These are phyloP conservation scores for Verticillium isaacii DNA, from an alignment of 2,329 filamentous ascomycete genomes.

Conservation along the genomic window DNA sequence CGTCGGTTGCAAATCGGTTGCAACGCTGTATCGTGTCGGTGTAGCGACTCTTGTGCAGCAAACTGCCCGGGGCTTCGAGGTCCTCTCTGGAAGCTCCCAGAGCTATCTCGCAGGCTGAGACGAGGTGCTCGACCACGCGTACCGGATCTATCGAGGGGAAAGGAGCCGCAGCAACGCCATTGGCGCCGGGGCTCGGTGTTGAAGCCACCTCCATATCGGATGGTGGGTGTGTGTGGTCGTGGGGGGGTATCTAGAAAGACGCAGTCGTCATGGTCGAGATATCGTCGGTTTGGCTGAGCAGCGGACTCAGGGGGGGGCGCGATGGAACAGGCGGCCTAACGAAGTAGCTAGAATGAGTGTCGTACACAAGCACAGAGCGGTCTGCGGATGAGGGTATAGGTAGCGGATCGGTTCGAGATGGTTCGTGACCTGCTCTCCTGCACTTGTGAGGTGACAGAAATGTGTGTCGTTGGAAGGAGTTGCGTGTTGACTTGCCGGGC, in stretches of 20 bases:
- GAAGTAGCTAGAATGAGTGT: neutral
- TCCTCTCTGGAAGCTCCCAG: conserved; percentile 73
- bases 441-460: conserved; percentile 5
- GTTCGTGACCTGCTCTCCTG: neutral
- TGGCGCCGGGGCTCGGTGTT: conserved; percentile 37
- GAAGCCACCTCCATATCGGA: conserved; percentile 49
- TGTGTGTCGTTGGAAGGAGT: conserved; percentile 1
- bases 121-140: conserved; percentile 67
- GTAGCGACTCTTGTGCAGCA: conserved; percentile 69
- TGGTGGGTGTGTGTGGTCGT: conserved; percentile 13
- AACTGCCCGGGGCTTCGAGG: conserved; percentile 73
- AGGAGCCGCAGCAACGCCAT: conserved; percentile 39
- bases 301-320: conserved; percentile 5
- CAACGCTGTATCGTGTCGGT: conserved; percentile 83
- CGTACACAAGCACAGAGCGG: conserved; percentile 4
- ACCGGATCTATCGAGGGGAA: conserved; percentile 61
- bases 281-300: conserved; percentile 4
- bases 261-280: conserved; percentile 10
- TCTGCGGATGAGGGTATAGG: neutral
- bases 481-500: neutral
- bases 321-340: conserved; percentile 4
- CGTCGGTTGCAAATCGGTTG: conserved; percentile 82
- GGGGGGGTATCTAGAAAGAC: conserved; percentile 11
- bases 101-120: conserved; percentile 65
- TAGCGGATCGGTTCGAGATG: neutral